These are phyloP conservation scores for Cymbidium sinense DNA, from an alignment of 106 monocot genomes.

Conservation along the genomic window DNA sequence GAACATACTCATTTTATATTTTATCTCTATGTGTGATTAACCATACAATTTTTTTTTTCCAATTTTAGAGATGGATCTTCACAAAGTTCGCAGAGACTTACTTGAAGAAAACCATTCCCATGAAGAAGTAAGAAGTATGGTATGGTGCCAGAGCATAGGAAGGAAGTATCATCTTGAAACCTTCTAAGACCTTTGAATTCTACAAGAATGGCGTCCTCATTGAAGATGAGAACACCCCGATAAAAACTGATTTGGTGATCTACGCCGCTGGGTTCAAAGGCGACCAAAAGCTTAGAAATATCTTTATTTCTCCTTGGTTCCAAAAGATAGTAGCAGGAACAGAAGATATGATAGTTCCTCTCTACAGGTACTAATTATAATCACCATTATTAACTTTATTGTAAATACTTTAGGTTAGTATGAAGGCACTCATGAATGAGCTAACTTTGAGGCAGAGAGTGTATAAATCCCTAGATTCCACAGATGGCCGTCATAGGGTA, in stretches of 20 bases:
- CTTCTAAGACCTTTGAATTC: too few relatives aligned
- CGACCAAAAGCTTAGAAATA: conserved; percentile 53
- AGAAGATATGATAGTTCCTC: conserved; percentile 28
- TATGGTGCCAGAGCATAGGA: conserved; percentile 65
- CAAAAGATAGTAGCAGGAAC: conserved; percentile 23
- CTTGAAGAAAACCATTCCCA: conserved; percentile 32
- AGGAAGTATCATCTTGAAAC: too few relatives aligned
- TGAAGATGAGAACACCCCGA: too few relatives aligned
- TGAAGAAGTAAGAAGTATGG: conserved; percentile 61
- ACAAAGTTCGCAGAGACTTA: conserved; percentile 56
- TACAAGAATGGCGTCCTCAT: too few relatives aligned
- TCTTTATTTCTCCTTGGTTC: conserved; percentile 45
- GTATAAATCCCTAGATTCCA: conserved; percentile 59
- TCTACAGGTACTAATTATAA: conserved; percentile 42
- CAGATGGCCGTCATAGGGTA: conserved; percentile 65
- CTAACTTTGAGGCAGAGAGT: conserved; percentile 27
- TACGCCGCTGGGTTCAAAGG: conserved; percentile 57
- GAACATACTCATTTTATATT: too few relatives aligned
- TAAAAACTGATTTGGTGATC: too few relatives aligned
- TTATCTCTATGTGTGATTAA: too few relatives aligned
- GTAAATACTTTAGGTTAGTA: not conserved
- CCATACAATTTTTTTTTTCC: not conserved
- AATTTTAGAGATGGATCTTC: conserved; percentile 43
- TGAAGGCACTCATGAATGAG: not conserved
- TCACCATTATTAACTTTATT: not conserved